Base-by-base conservation (phyloP, 1,284 basidiomycete species). In the Mycena sp. region DNA sequence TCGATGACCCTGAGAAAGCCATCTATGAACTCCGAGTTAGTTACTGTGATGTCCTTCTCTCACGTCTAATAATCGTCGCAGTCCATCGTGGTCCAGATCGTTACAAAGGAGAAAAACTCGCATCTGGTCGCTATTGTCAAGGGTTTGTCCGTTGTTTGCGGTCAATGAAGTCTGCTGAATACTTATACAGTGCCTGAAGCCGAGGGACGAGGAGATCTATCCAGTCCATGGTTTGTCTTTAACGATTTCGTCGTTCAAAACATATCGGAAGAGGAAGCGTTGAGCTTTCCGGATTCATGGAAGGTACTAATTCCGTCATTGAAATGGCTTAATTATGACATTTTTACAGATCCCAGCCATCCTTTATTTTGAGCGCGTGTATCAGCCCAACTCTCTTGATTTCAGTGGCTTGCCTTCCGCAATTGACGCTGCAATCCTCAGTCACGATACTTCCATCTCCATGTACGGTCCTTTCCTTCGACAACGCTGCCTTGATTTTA, bases 241-340 rank as follows among this genome's bases (percentile, higher is more conserved):
- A 99, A 99, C 74, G 97, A 99, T 75, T 99, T 99, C 74, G 84
- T 92, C 2, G 98, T 99, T 6, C 85, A 86, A 46, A 92, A 92
- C 57, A 87, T 99, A 26, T 80, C 89, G 0, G 92, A 96, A 75
- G 85, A 87, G 28, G 96, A 99, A 68, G 97, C 94, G 0, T 78
- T 99, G 57, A 89, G 91, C 69, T 96, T 98, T 73, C 86, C 92
- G 5, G 90, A 86, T n/a, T 83, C 81, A 43, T 99, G 97, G 97
- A 99, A 99, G 85, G 94, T 93, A 35, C 91, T 82, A 87, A 85
- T 28, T 29, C 9, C 12, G 55, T 40, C 45, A 60, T 44, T 28
- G 28, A 5, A 29, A 21, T 51, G 11, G 9, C n/a, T 41, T 46
- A 51, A 49, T 55, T 26, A 32, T 68, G 29, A 45, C 57, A 32